Conservation (phyloP, 129 eudicot genomes). For the Oenanthe sinensis region DNA sequence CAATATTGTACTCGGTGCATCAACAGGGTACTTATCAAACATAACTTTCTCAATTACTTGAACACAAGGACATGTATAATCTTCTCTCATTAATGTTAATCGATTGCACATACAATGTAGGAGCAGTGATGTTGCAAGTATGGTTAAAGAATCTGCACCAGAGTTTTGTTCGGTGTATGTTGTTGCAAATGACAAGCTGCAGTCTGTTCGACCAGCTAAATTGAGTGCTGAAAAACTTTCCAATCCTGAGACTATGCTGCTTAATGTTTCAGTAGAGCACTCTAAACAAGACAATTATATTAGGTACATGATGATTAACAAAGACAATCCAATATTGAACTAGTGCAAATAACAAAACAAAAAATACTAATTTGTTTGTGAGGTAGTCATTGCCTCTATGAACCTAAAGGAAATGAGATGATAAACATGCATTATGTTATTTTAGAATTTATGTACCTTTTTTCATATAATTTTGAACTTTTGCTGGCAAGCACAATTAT, state of each 20-base stretch:
- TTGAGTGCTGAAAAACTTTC: slow-evolving; percentile 15
- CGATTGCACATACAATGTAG: slow-evolving; percentile 25
- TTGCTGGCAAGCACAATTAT: not conserved
- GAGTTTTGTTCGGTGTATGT: slow-evolving; percentile 62
- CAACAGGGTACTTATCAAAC: slow-evolving; percentile 27
- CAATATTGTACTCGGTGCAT: slow-evolving; percentile 59
- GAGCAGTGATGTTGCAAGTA: slow-evolving; percentile 33
- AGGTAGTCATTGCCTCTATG: not conserved
- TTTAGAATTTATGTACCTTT: not conserved
- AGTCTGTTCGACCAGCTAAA: slow-evolving; percentile 37
- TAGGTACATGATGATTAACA: slow-evolving; percentile 13
- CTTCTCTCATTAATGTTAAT: not conserved
- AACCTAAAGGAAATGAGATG: not conserved
- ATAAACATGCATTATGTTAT: not conserved
- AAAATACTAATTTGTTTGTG: not conserved
- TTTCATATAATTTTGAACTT: not conserved
- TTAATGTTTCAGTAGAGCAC: not conserved
- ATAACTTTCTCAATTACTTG: not conserved
- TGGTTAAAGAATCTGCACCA: slow-evolving; percentile 33
- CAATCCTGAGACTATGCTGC: not conserved
- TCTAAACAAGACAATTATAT: slow-evolving; percentile 11
- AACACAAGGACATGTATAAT: not conserved
- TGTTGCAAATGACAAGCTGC: slow-evolving; percentile 33
- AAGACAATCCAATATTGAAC: not conserved
- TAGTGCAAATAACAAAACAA: slow-evolving; percentile 3